phyloP scores from a whole-genome alignment of 352 stramenopile genomes.

The Phytopythium vexans region DNA sequence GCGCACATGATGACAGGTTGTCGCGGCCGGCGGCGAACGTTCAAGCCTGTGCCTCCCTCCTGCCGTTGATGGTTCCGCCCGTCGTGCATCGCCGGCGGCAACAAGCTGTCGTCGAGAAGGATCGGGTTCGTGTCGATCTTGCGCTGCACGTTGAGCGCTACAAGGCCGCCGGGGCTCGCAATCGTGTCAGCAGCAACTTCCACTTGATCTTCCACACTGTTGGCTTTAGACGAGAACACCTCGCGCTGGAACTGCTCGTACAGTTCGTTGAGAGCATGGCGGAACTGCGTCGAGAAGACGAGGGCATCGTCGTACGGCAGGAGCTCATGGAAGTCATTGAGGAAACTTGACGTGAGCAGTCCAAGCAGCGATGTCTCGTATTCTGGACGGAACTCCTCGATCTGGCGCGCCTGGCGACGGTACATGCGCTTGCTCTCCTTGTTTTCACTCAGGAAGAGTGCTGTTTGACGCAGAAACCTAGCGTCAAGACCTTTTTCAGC shows the following conservation, averaged over 20 bases:
- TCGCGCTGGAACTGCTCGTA: slow-evolving; percentile 78
- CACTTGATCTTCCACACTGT: slow-evolving; percentile 9
- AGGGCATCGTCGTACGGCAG: slow-evolving; percentile 56
- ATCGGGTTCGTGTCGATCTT: slow-evolving; percentile 75
- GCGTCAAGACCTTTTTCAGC: slow-evolving; percentile 17
- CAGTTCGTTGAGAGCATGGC: slow-evolving; percentile 57
- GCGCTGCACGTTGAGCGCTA: slow-evolving; percentile 51
- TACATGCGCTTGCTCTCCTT: slow-evolving; percentile 85
- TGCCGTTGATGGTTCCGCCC: slow-evolving; percentile 11
- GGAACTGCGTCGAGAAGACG: slow-evolving; percentile 55
- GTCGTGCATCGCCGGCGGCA: slow-evolving; percentile 46
- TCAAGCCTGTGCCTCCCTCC: slow-evolving; percentile 21
- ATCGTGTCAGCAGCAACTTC: neutral
- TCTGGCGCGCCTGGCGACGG: slow-evolving; percentile 60
- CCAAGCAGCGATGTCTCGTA: slow-evolving; percentile 74
- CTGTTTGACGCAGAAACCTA: slow-evolving; percentile 48
- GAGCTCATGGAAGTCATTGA: slow-evolving; percentile 80
- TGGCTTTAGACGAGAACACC: slow-evolving; percentile 22
- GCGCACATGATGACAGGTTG: slow-evolving; percentile 79
- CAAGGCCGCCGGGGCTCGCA: too few species aligned
- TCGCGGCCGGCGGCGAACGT: slow-evolving; percentile 42
- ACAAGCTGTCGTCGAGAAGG: slow-evolving; percentile 49
- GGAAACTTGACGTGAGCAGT: slow-evolving; percentile 46
- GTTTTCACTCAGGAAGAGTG: slow-evolving; percentile 71
- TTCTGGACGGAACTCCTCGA: slow-evolving; percentile 57